These are phyloP conservation scores for Pythium plurisporium DNA, from an alignment of 352 stramenopile genomes.

Conservation along the genomic window DNA sequence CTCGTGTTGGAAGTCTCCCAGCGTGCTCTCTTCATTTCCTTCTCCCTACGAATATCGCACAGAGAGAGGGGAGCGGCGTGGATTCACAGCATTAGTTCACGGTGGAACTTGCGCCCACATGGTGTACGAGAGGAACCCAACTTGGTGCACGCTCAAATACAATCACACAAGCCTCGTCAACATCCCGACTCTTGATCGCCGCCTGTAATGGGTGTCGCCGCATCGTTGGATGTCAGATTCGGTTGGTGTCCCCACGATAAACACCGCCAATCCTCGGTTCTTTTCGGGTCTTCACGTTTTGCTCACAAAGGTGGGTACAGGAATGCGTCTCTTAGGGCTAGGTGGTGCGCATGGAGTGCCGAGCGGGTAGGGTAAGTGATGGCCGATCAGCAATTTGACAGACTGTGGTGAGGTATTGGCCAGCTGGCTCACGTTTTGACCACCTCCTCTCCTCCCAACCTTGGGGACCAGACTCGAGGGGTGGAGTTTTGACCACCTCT, in stretches of 20 bases:
- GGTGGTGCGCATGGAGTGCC: not conserved
- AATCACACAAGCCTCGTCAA: not conserved
- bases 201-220: too few species aligned
- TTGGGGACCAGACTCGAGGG: too few species aligned
- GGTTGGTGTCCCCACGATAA: too few species aligned
- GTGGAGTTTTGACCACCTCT: not conserved
- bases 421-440: not conserved
- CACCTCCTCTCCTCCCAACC: too few species aligned
- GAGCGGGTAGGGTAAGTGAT: slow-evolving; percentile 6
- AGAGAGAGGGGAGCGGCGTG: too few species aligned
- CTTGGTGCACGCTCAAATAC: not conserved
- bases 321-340: not conserved
- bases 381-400: not conserved
- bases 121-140: not conserved
- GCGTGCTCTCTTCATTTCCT: too few species aligned
- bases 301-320: slow-evolving; percentile 4
- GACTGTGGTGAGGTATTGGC: too few species aligned
- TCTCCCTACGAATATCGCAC: too few species aligned
- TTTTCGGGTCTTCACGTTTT: too few species aligned
- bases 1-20: too few species aligned
- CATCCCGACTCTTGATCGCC: too few species aligned
- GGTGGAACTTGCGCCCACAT: not conserved
- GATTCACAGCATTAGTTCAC: slow-evolving; percentile 2
- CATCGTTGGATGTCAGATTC: slow-evolving; percentile 6
- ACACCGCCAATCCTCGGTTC: too few species aligned